Evolutionary conservation across 345 rosid genomes (phyloP).

Genomic region (Passiflora organensis): DNA sequence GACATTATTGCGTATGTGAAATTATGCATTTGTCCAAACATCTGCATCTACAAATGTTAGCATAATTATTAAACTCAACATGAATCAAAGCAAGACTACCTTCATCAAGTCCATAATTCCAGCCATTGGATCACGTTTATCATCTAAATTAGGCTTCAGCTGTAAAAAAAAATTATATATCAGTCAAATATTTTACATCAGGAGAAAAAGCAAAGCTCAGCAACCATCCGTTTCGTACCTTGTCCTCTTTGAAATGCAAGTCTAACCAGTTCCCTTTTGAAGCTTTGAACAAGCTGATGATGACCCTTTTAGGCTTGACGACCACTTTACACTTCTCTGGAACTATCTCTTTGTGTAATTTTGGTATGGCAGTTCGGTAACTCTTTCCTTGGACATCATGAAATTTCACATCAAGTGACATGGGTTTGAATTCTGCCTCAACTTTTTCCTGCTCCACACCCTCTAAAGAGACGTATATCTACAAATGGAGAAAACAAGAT

Average conservation of each 20-base stretch:
- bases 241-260: constrained; percentile 80
- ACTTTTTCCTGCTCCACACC: constrained; percentile 70
- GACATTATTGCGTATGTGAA: too few species aligned
- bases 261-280: constrained; percentile 86
- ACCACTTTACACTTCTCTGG: constrained; percentile 75
- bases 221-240: constrained; percentile 34
- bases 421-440: constrained; percentile 59
- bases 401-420: constrained; percentile 64
- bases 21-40: too few species aligned
- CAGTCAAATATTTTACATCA: neutral
- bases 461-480: constrained; percentile 79
- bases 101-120: constrained; percentile 97
- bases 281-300: constrained; percentile 63
- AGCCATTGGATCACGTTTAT: constrained; percentile 89
- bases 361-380: constrained; percentile 61
- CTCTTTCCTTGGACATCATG: constrained; percentile 83
- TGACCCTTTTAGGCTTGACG: constrained; percentile 69
- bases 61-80: too few species aligned
- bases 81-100: constrained; percentile 25
- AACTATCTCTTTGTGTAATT: constrained; percentile 65
- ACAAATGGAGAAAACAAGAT: too few species aligned
- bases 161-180: constrained; percentile 10
- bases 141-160: constrained; percentile 79
- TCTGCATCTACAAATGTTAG: too few species aligned
- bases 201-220: neutral